These are phyloP conservation scores for Zygosaccharomyces bisporus DNA, from an alignment of 805 yeast species.

Conservation along the genomic window DNA sequence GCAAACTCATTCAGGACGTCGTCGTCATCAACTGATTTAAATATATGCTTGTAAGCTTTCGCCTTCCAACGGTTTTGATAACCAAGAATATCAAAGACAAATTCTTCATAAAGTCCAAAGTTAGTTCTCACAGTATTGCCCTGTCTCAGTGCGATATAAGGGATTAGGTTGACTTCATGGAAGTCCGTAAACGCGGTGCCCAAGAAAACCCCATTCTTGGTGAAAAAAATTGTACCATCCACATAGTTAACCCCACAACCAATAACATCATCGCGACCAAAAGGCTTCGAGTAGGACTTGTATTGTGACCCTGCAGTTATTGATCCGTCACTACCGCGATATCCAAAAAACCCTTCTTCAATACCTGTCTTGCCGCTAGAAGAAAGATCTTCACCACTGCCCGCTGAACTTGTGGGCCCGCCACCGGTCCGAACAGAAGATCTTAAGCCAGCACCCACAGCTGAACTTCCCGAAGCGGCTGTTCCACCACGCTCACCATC, in stretches of 20 bases:
- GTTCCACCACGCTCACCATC: constrained; percentile 13
- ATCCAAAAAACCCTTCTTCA: constrained; percentile 29
- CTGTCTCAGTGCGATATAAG: constrained; percentile 42
- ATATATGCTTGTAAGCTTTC: constrained; percentile 33
- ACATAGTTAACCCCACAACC: constrained; percentile 82
- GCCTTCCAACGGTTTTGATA: constrained; percentile 48
- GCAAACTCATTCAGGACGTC: constrained; percentile 13
- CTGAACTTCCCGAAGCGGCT: constrained; percentile 8
- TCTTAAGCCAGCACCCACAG: constrained; percentile 11
- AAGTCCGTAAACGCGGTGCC: constrained; percentile 53
- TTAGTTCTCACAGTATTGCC: constrained; percentile 37
- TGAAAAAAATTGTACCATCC: constrained; percentile 61
- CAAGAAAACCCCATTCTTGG: constrained; percentile 71
- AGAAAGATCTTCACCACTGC: constrained; percentile 10
- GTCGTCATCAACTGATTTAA: constrained; percentile 16
- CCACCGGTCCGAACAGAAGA: constrained; percentile 16
- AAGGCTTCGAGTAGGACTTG: constrained; percentile 31
- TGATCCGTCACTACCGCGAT: constrained; percentile 32
- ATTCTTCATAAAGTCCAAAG: constrained; percentile 48
- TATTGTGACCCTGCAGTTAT: constrained; percentile 25
- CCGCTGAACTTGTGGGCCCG: constrained; percentile 9
- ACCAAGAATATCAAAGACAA: constrained; percentile 56
- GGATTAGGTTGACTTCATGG: constrained; percentile 41
- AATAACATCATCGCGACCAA: constrained; percentile 58
- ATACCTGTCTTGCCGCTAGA: constrained; percentile 13